These are phyloP conservation scores for Populus davidiana DNA, from an alignment of 345 rosid species.

Conservation along the genomic window DNA sequence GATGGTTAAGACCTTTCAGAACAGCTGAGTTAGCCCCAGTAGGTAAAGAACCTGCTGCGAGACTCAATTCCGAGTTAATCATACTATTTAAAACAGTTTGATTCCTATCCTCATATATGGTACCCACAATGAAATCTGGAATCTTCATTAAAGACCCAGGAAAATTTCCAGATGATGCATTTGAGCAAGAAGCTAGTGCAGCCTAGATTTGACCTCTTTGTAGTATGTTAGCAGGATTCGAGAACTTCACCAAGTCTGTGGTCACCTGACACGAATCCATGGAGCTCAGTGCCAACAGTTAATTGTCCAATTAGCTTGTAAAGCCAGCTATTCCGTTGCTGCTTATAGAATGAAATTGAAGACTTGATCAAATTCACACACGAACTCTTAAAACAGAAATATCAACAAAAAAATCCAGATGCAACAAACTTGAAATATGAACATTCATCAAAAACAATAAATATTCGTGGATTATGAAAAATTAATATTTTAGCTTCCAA, in stretches of 20 bases:
- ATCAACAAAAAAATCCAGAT: not conserved
- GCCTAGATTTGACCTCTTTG: slow-evolving; percentile 6
- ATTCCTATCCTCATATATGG: not conserved
- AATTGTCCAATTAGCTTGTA: slow-evolving; percentile 14
- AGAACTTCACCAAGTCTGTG: not conserved
- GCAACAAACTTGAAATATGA: no score
- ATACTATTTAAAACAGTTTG: not conserved
- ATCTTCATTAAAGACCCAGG: not conserved
- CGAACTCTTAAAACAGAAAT: not conserved
- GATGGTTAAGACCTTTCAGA: not conserved
- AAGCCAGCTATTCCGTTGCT: slow-evolving; percentile 4
- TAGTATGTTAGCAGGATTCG: not conserved
- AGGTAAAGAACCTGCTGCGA: slow-evolving; percentile 3
- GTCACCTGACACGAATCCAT: not conserved
- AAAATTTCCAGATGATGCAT: slow-evolving; percentile 7
- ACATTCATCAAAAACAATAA: no score
- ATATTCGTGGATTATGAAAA: no score
- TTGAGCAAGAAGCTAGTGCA: slow-evolving; percentile 2
- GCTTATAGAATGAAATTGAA: not conserved
- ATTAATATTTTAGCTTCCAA: no score
- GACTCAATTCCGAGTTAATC: slow-evolving; percentile 1
- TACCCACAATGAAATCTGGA: not conserved
- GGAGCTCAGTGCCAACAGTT: slow-evolving; percentile 2
- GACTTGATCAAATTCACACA: not conserved
- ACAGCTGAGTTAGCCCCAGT: not conserved